These are phyloP conservation scores for Ceraceosorus bombacis DNA, from an alignment of 1,284 basidiomycete genomes.

Conservation along the genomic window DNA sequence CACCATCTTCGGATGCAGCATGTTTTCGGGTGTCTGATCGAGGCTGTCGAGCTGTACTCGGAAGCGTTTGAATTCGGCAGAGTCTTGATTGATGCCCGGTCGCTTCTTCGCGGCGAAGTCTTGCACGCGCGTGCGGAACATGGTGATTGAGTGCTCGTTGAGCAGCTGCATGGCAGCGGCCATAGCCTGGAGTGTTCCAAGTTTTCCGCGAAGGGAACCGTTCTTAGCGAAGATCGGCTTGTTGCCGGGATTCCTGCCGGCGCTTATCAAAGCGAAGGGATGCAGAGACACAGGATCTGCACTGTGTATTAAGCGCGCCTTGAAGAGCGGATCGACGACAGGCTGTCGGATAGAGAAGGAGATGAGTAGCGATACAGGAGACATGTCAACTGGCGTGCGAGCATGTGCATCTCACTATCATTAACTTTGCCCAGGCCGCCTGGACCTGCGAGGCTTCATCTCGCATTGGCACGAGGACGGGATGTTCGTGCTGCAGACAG, in stretches of 20 bases:
- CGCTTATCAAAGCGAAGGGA: constrained; percentile 14
- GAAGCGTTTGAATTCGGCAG: constrained; percentile 59
- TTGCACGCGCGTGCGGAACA: constrained; percentile 48
- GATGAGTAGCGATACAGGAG: neutral
- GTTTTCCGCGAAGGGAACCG: constrained; percentile 1
- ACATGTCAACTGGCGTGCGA: neutral
- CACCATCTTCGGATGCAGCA: constrained; percentile 86
- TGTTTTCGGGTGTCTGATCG: constrained; percentile 52
- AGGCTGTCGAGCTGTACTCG: constrained; percentile 60
- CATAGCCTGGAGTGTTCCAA: constrained; percentile 32
- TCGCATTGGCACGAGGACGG: constrained; percentile 33
- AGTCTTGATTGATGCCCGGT: constrained; percentile 51
- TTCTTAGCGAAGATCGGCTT: constrained; percentile 3
- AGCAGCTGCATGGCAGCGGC: constrained; percentile 40
- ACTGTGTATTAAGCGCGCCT: constrained; percentile 27
- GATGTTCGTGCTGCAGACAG: constrained; percentile 25
- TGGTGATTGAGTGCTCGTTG: constrained; percentile 64
- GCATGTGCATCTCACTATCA: constrained; percentile 34
- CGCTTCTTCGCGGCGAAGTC: constrained; percentile 42
- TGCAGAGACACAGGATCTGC: constrained; percentile 34
- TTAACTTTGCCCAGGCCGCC: constrained; percentile 45
- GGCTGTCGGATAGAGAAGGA: neutral
- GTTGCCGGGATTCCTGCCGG: neutral
- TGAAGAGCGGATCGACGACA: constrained; percentile 31
- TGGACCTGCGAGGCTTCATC: constrained; percentile 36